Evolutionary conservation across 164 flowering plant genomes (phyloP), one percentile per base, ranked within the genome.

Genomic region (Hamamelis virginiana): DNA sequence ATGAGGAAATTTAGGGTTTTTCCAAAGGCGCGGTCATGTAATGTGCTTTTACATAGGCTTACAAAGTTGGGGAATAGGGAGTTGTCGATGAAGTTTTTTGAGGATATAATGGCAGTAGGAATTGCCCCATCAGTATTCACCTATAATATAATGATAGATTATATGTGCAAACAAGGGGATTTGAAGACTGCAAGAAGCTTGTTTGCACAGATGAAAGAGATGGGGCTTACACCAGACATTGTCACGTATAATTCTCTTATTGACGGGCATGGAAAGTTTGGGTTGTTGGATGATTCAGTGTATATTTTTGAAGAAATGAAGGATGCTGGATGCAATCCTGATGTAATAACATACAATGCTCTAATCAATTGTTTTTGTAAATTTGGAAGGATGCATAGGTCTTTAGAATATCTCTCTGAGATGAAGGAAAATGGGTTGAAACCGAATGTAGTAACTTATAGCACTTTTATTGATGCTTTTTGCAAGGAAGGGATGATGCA

Each of bases 381-480:
- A 72, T 84, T 53, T 69, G 88, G 74, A 52, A 81, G 72, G 67
- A 69, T 89, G 82, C 83, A 84, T 14, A 55, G 51, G 66, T 89
- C 95, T 14, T 83, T 91, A 70, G 62, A 69, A 46, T 91, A 81
- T 80, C 77, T 89, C 28, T 77, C 56, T 55, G 85, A 85, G 74
- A 84, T 93, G 95, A 91, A 78, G 81, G 69, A 67, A 66, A 77
- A 75, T 44, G 86, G 87, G 46, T 46, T 93, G 78, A 85, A 84
- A 66, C 93, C 97, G n/a, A 89, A 89, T 85, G 94, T 85, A 68
- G 88, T 89, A 50, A 93, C 97, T 57, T 93, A 81, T 70, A 93
- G 92, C 82, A 87, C 93, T 23, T 80, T 91, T 52, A 82, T 93
- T 65, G 97, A 93, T 85, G 87, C 89, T 14, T 88, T 91, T 69